Conservation (phyloP, 768 basidiomycete species). For the Cantharellus anzutake region DNA sequence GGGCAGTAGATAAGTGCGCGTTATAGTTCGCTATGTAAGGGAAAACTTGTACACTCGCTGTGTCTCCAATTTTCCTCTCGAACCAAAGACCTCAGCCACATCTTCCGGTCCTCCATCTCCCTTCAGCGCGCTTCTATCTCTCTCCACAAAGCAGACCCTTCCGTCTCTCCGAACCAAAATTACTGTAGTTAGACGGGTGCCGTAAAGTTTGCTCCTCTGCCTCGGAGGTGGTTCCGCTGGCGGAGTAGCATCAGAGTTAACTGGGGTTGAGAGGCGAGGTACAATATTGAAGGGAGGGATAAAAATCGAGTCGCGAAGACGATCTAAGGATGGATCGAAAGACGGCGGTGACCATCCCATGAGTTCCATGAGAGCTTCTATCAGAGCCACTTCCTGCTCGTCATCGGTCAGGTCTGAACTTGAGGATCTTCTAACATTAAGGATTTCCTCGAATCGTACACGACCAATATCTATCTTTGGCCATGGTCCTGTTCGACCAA, state of each 20-base stretch:
- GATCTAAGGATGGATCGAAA: neutral
- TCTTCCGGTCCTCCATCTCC: too few relatives aligned
- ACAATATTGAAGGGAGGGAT: neutral
- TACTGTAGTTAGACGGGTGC: constrained; percentile 55
- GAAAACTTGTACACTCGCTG: too few relatives aligned
- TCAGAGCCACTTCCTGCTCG: constrained; percentile 31
- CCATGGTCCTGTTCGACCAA: constrained; percentile 29
- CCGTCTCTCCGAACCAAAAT: constrained; percentile 36
- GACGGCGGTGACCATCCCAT: constrained; percentile 11
- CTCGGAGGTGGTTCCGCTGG: neutral
- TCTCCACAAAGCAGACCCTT: constrained; percentile 51
- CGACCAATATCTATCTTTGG: constrained; percentile 52
- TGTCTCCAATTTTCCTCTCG: too few relatives aligned
- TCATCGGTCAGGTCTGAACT: constrained; percentile 12
- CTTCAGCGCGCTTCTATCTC: too few relatives aligned
- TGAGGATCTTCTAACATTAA: constrained; percentile 17
- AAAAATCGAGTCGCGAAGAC: neutral
- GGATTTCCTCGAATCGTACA: constrained; percentile 13
- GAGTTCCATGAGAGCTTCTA: constrained; percentile 41
- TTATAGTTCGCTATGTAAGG: too few relatives aligned
- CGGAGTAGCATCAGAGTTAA: neutral
- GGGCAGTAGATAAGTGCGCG: too few relatives aligned
- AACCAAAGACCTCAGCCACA: too few relatives aligned
- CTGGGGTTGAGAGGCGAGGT: neutral
- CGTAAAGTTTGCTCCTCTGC: constrained; percentile 24